Conservation (phyloP, 495 filamentous ascomycete genomes). For the Trichoderma asperelloides region DNA sequence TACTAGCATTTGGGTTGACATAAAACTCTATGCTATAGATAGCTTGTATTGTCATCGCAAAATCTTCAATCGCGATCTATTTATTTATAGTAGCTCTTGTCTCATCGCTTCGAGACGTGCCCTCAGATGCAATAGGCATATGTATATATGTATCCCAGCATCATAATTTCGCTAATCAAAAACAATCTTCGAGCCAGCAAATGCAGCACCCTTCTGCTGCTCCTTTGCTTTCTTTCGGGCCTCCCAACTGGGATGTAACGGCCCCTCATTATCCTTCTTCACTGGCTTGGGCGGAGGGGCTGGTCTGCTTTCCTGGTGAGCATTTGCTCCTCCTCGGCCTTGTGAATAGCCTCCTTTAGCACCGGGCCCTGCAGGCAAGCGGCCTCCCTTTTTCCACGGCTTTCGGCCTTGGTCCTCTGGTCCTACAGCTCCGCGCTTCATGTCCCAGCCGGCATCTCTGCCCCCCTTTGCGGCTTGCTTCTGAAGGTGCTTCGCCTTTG, state of each 20-base stretch:
- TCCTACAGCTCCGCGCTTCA: constrained; percentile 36
- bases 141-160: background rate
- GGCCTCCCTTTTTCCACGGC: constrained; percentile 37
- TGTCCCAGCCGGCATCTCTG: constrained; percentile 46
- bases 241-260: constrained; percentile 90
- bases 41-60: background rate
- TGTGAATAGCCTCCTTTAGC: constrained; percentile 14
- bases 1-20: background rate
- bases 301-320: constrained; percentile 11
- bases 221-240: constrained; percentile 82
- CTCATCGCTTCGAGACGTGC: background rate
- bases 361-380: constrained; percentile 6
- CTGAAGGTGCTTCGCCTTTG: constrained; percentile 63
- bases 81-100: background rate
- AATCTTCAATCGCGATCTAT: background rate
- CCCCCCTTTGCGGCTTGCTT: constrained; percentile 30
- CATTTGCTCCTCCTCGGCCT: constrained; percentile 12
- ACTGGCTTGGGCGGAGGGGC: constrained; percentile 24
- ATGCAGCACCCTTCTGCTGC: constrained; percentile 49
- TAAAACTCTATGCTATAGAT: background rate
- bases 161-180: constrained; percentile 58
- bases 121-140: background rate
- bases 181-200: constrained; percentile 80
- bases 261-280: constrained; percentile 51
- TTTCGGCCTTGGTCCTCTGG: constrained; percentile 19